Base-by-base conservation (phyloP, 192 early-diverging fungal species). In the Globomyces pollinis-pini region DNA sequence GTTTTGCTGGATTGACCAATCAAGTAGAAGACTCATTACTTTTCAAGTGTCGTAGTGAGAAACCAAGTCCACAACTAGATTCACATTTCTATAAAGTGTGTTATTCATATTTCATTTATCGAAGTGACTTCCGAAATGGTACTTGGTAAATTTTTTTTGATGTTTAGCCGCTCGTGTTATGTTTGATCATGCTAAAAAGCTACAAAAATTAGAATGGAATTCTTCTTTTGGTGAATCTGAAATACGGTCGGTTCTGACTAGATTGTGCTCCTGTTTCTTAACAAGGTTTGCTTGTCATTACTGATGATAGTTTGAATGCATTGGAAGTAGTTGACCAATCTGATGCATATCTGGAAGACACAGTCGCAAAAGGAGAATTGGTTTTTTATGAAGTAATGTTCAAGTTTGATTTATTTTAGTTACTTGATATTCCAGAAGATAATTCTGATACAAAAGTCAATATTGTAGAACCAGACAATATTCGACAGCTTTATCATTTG, bases 1-100 rank as follows among this genome's bases (percentile, higher is more conserved):
- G 38, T 39, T 54, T 54, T 34, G 52, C 52, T 34, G 52, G 52
- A 34, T 15, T 54, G 18, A 36, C 6, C 16, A 36, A 18, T 6
- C 29, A 54, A 38, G 52, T 54, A 5, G 52, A 54, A 54, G 33
- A 36, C 15, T 26, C 52, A 39, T n/a, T 54, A 12, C n/a, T 54
- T 3, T 54, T 54, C 31, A 54, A 54, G 29, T 20, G 29, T 24
- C 34, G 52, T 5, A 54, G 5, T 24, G 52, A 54, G 29, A 26
- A 12, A 20, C 21, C 52, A 4, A 32, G 29, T 54, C 18, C 38
- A 5, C 44, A 47, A 8, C 44, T 28, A 47, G 28, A 47, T 12
- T 12, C 44, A 26, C 8, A 8, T 47, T 54, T 26, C 29, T 39
- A 54, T 31, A 54, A 54, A 13, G 33, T 54, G 0, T 24, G 29